Evolutionary conservation across 805 yeast species (phyloP), one percentile per base, ranked within the genome.

Genomic region (Starmerella apis): DNA sequence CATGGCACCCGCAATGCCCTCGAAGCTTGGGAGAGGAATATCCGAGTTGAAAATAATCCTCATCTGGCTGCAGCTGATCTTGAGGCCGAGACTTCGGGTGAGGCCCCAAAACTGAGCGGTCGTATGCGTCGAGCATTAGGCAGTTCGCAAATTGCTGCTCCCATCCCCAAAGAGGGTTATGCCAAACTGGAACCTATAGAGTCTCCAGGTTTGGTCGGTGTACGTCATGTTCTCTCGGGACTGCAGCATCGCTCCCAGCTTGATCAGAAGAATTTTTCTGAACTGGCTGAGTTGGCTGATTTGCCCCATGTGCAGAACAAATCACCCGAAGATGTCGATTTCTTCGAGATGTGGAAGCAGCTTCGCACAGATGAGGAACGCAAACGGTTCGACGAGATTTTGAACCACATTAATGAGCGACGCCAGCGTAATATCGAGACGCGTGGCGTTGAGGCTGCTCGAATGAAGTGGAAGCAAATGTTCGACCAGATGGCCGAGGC

Each of bases 381-480:
- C 42, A 60, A 46, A 4, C 62, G 65, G 50, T 90, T 88, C 63
- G 83, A 86, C 59, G 70, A 68, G 18, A 75, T 80, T 0, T 66
- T 92, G 43, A 88, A 86, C 55, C 65, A 71, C 1, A 77, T 82
- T 57, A 88, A 92, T 57, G 77, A 76, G 49, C 78, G 77, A 23
- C 77, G 98, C 63, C 96, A 92, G 64, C 70, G 76, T 42, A 75
- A 75, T 27, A 63, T 92, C 28, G 98, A 92, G 65, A 70, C 78
- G 18, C 75, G 83, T 51, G 90, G 95, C 2, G 71, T 84, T 1
- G 88, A 83, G 55, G 88, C 90, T 1, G 94, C 97, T 0, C 78
- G 77, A 55, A 86, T 81, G 60, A 82, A 84, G 64, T 90, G 98
- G 98, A 81, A 78, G 63, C 94, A 86, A 59, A 79, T 76, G 47